Conservation (phyloP, 1,284 basidiomycete species). For the Earliella scabrosa region DNA sequence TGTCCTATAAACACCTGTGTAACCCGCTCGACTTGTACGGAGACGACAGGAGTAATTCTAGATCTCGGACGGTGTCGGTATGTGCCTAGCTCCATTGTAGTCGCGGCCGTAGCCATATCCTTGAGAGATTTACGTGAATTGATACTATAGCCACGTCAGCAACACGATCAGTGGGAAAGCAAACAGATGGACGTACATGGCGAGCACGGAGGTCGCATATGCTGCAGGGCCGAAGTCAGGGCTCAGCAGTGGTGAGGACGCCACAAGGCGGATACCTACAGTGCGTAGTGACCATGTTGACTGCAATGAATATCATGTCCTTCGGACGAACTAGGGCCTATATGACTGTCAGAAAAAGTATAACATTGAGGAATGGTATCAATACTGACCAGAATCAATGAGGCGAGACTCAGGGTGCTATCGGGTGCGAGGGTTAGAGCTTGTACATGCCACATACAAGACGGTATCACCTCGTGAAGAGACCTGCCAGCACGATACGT, state of each 20-base stretch:
- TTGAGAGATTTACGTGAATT: too few relatives aligned
- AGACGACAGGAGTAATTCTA: too few relatives aligned
- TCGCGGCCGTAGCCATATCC: too few relatives aligned
- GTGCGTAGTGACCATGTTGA: constrained; percentile 1
- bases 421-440: background rate
- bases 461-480: background rate
- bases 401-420: background rate
- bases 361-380: background rate
- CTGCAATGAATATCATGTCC: background rate
- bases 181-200: constrained; percentile 1
- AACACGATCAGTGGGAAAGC: too few relatives aligned
- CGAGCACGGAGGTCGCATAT: background rate
- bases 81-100: too few relatives aligned
- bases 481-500: too few relatives aligned
- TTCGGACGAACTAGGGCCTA: background rate
- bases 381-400: background rate
- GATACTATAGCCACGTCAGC: too few relatives aligned
- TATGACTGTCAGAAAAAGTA: background rate
- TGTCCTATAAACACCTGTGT: too few relatives aligned
- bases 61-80: too few relatives aligned
- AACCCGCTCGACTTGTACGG: too few relatives aligned
- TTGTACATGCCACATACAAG: background rate
- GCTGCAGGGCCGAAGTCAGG: background rate
- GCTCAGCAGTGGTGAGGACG: background rate
- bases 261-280: background rate